Conservation (phyloP, 768 basidiomycete species). For the Fomitopsis serialis region DNA sequence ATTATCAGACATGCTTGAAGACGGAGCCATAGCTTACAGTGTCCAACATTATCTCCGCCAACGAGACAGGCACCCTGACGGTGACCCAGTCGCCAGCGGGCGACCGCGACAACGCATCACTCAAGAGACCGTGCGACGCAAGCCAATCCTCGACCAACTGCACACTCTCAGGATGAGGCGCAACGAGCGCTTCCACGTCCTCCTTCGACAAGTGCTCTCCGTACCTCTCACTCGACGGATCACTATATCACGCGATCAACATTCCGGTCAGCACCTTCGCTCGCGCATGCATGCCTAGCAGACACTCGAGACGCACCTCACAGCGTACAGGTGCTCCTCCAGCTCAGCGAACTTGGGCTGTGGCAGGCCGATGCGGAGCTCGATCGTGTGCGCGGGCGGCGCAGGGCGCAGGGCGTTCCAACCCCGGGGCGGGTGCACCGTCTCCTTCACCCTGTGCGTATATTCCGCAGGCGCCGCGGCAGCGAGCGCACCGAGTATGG, state of each 20-base stretch:
- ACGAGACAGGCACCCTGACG: slow-evolving; percentile 44
- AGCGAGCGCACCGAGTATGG: not conserved
- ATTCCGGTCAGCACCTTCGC: no score
- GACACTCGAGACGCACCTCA: slow-evolving; percentile 20
- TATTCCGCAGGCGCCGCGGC: slow-evolving; percentile 11
- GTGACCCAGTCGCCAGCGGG: slow-evolving; percentile 54
- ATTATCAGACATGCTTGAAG: not conserved
- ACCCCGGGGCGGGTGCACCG: slow-evolving; percentile 31
- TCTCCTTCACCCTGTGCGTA: slow-evolving; percentile 42
- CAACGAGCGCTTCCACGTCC: slow-evolving; percentile 48
- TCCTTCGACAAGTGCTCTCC: slow-evolving; percentile 56
- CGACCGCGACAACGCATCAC: slow-evolving; percentile 30
- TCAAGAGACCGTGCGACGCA: slow-evolving; percentile 38
- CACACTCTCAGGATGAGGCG: slow-evolving; percentile 48
- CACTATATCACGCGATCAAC: slow-evolving; percentile 23
- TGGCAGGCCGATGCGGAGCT: slow-evolving; percentile 53
- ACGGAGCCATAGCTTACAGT: slow-evolving; percentile 8
- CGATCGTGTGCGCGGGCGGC: slow-evolving; percentile 41
- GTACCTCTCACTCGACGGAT: slow-evolving; percentile 49
- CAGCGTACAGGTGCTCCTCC: slow-evolving; percentile 46
- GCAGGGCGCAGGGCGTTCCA: slow-evolving; percentile 44
- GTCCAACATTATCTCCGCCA: slow-evolving; percentile 58
- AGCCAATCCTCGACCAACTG: slow-evolving; percentile 53
- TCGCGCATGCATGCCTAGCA: not conserved
- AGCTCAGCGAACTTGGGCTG: slow-evolving; percentile 48